Conservation (phyloP, 805 yeast species). For the Cyberlindnera mycetangii region DNA sequence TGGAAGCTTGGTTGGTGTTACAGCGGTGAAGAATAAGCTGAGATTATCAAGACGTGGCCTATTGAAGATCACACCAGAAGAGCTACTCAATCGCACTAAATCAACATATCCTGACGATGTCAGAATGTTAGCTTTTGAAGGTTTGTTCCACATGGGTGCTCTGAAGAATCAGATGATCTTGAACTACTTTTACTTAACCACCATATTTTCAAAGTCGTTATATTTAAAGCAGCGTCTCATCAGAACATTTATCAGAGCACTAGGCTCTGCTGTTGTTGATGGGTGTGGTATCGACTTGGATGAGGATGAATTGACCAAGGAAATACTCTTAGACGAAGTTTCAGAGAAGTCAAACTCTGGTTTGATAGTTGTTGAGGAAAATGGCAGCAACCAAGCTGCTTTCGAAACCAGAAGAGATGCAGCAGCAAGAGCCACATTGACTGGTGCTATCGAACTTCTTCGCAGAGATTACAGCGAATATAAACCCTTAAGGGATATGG, state of each 20-base stretch:
- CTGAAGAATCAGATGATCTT: constrained; percentile 60
- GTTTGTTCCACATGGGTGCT: constrained; percentile 73
- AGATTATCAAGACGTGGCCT: constrained; percentile 55
- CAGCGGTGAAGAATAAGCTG: constrained; percentile 59
- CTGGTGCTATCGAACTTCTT: constrained; percentile 63
- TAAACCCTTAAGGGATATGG: constrained; percentile 51
- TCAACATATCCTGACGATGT: constrained; percentile 47
- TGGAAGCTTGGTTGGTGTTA: constrained; percentile 49
- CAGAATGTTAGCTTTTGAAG: constrained; percentile 65
- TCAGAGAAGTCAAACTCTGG: constrained; percentile 31
- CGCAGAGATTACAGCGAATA: constrained; percentile 54
- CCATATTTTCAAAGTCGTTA: constrained; percentile 54
- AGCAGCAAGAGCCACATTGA: constrained; percentile 58
- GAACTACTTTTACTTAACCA: constrained; percentile 55
- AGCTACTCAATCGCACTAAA: constrained; percentile 51
- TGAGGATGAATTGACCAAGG: constrained; percentile 54
- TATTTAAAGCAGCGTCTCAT: constrained; percentile 50
- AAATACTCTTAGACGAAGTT: constrained; percentile 11
- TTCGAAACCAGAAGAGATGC: constrained; percentile 59
- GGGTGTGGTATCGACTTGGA: constrained; percentile 59
- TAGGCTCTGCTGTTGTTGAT: constrained; percentile 65
- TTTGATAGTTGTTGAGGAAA: constrained; percentile 57
- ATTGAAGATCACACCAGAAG: constrained; percentile 48
- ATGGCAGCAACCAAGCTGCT: constrained; percentile 36
- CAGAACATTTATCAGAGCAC: constrained; percentile 42